Base-by-base conservation (phyloP, 2,329 filamentous ascomycete species). In the Aureobasidium uvarum region DNA sequence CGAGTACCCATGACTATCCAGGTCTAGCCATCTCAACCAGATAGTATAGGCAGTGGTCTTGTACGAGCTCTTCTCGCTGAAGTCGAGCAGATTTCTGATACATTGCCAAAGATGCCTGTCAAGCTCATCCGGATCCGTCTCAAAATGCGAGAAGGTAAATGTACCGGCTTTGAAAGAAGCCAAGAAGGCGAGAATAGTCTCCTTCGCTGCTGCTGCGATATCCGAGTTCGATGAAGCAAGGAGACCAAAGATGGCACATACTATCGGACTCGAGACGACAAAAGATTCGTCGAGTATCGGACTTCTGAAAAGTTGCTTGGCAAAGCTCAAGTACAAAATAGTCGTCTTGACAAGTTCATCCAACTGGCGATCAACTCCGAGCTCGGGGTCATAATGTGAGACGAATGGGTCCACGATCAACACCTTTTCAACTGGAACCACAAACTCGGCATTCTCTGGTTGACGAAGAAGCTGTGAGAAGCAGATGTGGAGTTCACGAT, bases 21-120 rank as follows among this genome's bases (percentile, higher is more conserved):
- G 33, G 20, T 65, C 66, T 5, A 67, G 51, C 67, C 66, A 66
- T 48, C 67, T 33, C n/a, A 67, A 23, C 67, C 67, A 68, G 7
- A 68, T 46, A 20, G 50, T 52, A 23, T 56, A 68, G 16, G 66
- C 67, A 8, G 63, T 67, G 11, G 56, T 60, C 16, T 43, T 58
- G 52, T 64, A 66, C 2, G 64, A 58, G 20, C 46, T 63, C 20
- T 43, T 23, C 33, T 33, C 43, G 31, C 48, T 45, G 13, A n/a
- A 23, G 20, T 54, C 50, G 10, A 63, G 28, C 5, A 66, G 43
- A 20, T 51, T 54, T 5, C 39, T 33, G 20, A 66, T 63, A 11
- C 58, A 66, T 41, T 41, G 46, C 65, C 65, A 66, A 7, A 66
- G 31, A 16, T 65, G 51, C 18, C 52, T 51, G 2, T 65, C 63